Percentiles rank a stretch among this genome's conserved stretches.
Evolutionary conservation across 192 early-diverging fungal genomes (phyloP).

Genomic region (Entophlyctis luteolus): DNA sequence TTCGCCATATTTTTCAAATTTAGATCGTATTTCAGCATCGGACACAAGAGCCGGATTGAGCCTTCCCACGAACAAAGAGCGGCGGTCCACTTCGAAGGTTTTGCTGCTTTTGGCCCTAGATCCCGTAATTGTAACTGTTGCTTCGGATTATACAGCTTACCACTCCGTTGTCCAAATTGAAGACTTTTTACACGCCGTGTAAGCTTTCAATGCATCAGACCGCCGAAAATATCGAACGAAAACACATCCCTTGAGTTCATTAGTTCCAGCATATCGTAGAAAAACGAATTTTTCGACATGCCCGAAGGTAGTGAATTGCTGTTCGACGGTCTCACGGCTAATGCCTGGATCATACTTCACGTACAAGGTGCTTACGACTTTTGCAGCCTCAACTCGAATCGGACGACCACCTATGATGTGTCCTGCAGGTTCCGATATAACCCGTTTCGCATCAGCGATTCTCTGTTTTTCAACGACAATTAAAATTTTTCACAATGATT

Average conservation of each 20-base stretch:
- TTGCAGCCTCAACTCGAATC: conserved; percentile 22
- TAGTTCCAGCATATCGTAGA: conserved; percentile 10
- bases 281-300: conserved; percentile 15
- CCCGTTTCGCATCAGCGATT: conserved; percentile 20
- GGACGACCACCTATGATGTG: background rate
- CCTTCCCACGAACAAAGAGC: conserved; percentile 10
- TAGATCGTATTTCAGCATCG: background rate
- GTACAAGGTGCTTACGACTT: conserved; percentile 18
- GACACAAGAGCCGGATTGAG: background rate
- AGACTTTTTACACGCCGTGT: background rate
- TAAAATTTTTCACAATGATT: too few species aligned
- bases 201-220: conserved; percentile 21
- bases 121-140: too few species aligned
- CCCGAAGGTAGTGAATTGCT: conserved; percentile 9
- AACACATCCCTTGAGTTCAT: background rate
- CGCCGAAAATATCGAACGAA: conserved; percentile 24
- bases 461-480: too few species aligned
- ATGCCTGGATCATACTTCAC: conserved; percentile 10
- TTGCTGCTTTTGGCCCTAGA: too few species aligned
- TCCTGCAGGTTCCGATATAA: background rate
- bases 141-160: too few species aligned
- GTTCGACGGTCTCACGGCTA: background rate
- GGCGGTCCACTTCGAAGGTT: background rate
- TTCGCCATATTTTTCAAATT: conserved; percentile 11
- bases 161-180: conserved; percentile 8